These are phyloP conservation scores for Penicillium verrucosum DNA, from an alignment of 2,329 filamentous ascomycete genomes.

Conservation along the genomic window DNA sequence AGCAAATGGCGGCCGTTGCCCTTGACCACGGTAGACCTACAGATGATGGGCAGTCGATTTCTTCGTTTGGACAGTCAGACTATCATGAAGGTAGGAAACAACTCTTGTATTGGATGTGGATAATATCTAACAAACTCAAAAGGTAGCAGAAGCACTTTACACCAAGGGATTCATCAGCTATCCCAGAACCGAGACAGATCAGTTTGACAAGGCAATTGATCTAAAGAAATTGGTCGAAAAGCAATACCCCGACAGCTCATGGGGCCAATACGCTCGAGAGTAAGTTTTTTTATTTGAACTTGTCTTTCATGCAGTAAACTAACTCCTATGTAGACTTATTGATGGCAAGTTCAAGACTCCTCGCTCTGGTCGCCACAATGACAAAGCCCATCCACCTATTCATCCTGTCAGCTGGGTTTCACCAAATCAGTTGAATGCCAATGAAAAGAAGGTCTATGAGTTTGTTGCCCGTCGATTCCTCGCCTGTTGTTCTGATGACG, in stretches of 20 bases:
- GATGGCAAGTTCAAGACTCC: slow-evolving; percentile 77
- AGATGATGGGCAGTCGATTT: slow-evolving; percentile 89
- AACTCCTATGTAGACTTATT: slow-evolving; percentile 51
- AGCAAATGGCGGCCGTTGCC: slow-evolving; percentile 93
- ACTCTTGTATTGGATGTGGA: neutral
- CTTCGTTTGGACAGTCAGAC: slow-evolving; percentile 86
- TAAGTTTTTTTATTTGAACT: slow-evolving; percentile 25
- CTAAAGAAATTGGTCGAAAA: slow-evolving; percentile 76
- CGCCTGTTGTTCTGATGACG: slow-evolving; percentile 93
- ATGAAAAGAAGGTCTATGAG: slow-evolving; percentile 79
- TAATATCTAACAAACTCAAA: slow-evolving; percentile 3
- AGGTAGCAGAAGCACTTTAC: slow-evolving; percentile 78
- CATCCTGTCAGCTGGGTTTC: slow-evolving; percentile 87
- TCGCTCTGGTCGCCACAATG: slow-evolving; percentile 80
- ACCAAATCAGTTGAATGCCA: slow-evolving; percentile 56
- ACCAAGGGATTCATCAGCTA: slow-evolving; percentile 97
- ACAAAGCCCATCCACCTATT: slow-evolving; percentile 95
- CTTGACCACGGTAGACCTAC: slow-evolving; percentile 90
- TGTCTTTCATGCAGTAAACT: neutral
- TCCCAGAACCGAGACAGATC: slow-evolving; percentile 93
- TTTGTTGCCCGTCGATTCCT: slow-evolving; percentile 89
- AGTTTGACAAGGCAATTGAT: slow-evolving; percentile 88
- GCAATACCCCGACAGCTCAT: slow-evolving; percentile 70
- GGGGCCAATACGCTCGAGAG: slow-evolving; percentile 76
- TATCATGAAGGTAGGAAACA: slow-evolving; percentile 67